Base-by-base conservation (phyloP, 2,329 filamentous ascomycete species). In the Sporothrix pallida region DNA sequence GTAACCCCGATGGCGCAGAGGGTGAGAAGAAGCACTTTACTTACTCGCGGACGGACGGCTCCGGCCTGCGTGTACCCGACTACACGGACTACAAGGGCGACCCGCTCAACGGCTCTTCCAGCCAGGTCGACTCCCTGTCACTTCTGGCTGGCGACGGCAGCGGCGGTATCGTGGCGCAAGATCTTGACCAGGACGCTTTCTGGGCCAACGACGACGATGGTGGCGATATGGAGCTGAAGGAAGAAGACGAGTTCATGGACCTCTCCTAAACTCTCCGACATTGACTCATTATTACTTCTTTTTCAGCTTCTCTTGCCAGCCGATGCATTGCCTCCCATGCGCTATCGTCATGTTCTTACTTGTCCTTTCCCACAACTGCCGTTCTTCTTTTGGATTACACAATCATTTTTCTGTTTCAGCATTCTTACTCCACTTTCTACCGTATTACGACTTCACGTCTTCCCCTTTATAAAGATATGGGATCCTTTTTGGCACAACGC, bases 21-120 rank as follows among this genome's bases (percentile, higher is more conserved):
- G 76, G 75, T 31, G 76, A 78, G 56, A 75, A 77, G 62, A 76
- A 73, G 58, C 74, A 73, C 63, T 95, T 97, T 81, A 88, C 89
- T 13, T 99, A 99, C 84, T 93, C 94, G 31, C 91, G 96, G 75
- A 91, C 89, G 17, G 89, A 92, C 42, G 95, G 95, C 50, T 94
- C 91, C 71, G 95, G 95, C 15, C 88, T 98, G 46, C 90, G 95
- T 42, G 96, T 99, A 9, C 96, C 96, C 20, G 93, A 95, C 77
- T 94, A 96, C 82, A 99, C 96, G 65, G 96, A 97, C 81, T 90
- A 95, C 78, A 92, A 93, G 74, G 96, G 96, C 60, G 94, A 97
- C 65, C 85, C 92, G 9, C 79, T 95, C 31, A 86, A 88, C 74
- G 86, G 86, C 71, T 83, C 31, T 37, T 37, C 81, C 65, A 79